These are phyloP conservation scores for Irpex rosettiformis DNA, from an alignment of 1,284 basidiomycete species.

Conservation along the genomic window DNA sequence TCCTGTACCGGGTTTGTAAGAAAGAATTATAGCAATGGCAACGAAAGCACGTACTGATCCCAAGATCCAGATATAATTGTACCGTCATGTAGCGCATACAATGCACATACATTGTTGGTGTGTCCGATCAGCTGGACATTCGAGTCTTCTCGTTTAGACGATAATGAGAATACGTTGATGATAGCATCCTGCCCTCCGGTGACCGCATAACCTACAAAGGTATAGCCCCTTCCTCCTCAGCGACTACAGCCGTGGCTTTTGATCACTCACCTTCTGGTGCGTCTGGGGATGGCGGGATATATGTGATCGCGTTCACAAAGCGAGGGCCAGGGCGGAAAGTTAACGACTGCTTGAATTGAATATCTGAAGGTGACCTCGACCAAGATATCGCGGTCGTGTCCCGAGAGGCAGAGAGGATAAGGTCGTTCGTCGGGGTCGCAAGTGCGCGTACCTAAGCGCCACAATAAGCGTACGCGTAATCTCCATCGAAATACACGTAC, in stretches of 20 bases:
- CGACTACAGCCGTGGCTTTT: neutral
- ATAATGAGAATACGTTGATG: constrained; percentile 76
- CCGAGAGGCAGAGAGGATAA: constrained; percentile 85
- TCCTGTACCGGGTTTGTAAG: constrained; percentile 46
- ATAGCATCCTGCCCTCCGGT: constrained; percentile 85
- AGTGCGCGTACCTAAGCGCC: constrained; percentile 68
- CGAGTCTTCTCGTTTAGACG: constrained; percentile 59
- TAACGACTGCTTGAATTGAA: constrained; percentile 48
- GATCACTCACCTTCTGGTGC: constrained; percentile 59
- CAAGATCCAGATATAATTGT: constrained; percentile 93
- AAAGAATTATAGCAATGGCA: neutral
- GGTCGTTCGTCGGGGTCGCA: constrained; percentile 61
- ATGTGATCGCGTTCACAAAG: constrained; percentile 81
- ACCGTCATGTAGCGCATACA: constrained; percentile 69
- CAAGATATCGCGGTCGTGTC: constrained; percentile 89
- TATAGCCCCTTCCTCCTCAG: constrained; percentile 12
- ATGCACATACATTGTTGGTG: constrained; percentile 85
- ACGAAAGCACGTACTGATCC: constrained; percentile 74
- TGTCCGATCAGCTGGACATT: constrained; percentile 86
- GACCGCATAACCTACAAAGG: constrained; percentile 71
- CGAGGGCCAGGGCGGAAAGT: constrained; percentile 68
- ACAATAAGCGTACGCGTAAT: constrained; percentile 15
- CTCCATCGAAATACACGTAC: constrained; percentile 41
- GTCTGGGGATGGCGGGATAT: constrained; percentile 63
- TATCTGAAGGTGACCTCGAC: constrained; percentile 51